Base-by-base conservation (phyloP, 1,284 basidiomycete species). In the Cutaneotrichosporon cyanovorans region DNA sequence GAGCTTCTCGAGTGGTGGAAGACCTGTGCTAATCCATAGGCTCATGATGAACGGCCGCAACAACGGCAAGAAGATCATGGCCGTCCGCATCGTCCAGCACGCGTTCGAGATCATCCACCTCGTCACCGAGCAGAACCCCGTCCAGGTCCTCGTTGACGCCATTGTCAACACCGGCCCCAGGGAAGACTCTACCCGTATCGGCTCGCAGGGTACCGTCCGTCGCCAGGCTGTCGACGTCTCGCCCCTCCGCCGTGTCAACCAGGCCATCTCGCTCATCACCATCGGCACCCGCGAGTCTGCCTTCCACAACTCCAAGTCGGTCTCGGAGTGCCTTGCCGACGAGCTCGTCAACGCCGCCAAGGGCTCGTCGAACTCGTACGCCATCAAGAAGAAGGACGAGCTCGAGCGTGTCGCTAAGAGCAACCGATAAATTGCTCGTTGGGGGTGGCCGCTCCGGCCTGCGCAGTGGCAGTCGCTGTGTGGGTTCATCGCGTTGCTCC, bases 1-100 rank as follows among this genome's bases (percentile, higher is more conserved):
- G n/a, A n/a, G n/a, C 8, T 22, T 37, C 10, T 20, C 19, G 15
- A 19, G 31, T 32, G 12, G 12, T 32, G 4, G 12, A 3, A n/a
- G n/a, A n/a, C n/a, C n/a, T n/a, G n/a, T n/a, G 36, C 46, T 44
- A 19, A 43, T 14, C 38, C 12, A 37, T 61, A 90, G 87, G 71
- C 77, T 95, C 73, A 96, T 98, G 95, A 98, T 98, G 93, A 96
- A 98, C 79, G 95, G 95, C 61, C 91, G 95, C 76, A 99, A 99
- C 86, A 98, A 95, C 79, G 95, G 95, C 72, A 98, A 98, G 82
- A 98, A 98, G 79, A 84, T 97, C 74, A 79, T 99, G 77, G 86
- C 95, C 65, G 89, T 99, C 75, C 91, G 95, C 76, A 99, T 99
- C 67, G 95, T 99, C 66, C 88, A 91, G 56, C 95, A 99, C 77